phyloP scores from a whole-genome alignment of 2,329 filamentous ascomycete genomes.

The Alternaria sp. region DNA sequence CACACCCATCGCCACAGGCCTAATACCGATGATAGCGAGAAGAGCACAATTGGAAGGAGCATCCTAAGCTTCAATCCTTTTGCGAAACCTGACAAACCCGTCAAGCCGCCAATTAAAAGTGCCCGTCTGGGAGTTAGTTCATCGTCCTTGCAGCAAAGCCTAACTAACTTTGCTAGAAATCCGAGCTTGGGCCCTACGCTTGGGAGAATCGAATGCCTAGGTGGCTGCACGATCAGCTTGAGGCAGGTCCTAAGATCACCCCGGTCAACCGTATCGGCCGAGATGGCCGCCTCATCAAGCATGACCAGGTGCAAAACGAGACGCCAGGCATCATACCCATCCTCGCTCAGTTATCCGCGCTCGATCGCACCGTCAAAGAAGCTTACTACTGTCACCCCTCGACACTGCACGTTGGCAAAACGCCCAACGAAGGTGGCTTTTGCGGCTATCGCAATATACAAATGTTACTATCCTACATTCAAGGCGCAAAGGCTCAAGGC shows the following conservation, averaged over 20 bases:
- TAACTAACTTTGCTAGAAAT: constrained; percentile 46
- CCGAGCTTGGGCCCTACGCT: constrained; percentile 59
- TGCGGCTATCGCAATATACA: constrained; percentile 97
- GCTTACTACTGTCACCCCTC: constrained; percentile 82
- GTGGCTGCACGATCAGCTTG: constrained; percentile 54
- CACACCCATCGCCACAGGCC: constrained; percentile 36
- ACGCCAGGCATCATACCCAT: constrained; percentile 56
- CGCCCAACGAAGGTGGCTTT: constrained; percentile 83
- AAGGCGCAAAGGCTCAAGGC: constrained; percentile 65
- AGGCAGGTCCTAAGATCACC: constrained; percentile 52
- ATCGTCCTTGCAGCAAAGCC: not conserved
- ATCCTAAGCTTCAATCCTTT: constrained; percentile 49
- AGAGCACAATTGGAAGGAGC: constrained; percentile 48
- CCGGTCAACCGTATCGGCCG: constrained; percentile 53
- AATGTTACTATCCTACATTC: constrained; percentile 83
- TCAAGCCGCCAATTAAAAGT: constrained; percentile 43
- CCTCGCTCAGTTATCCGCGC: constrained; percentile 61
- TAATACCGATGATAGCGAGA: constrained; percentile 43
- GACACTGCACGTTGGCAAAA: constrained; percentile 82
- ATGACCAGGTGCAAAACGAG: constrained; percentile 56
- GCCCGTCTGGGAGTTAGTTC: constrained; percentile 49
- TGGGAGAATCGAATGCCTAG: constrained; percentile 58
- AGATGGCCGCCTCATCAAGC: constrained; percentile 54
- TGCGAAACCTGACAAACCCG: constrained; percentile 34
- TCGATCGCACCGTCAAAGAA: constrained; percentile 69